A percentile compares a stretch with the other conserved stretches of the same genome.
Conservation (phyloP, 2,329 filamentous ascomycete genomes). For the Colletotrichum sp. region DNA sequence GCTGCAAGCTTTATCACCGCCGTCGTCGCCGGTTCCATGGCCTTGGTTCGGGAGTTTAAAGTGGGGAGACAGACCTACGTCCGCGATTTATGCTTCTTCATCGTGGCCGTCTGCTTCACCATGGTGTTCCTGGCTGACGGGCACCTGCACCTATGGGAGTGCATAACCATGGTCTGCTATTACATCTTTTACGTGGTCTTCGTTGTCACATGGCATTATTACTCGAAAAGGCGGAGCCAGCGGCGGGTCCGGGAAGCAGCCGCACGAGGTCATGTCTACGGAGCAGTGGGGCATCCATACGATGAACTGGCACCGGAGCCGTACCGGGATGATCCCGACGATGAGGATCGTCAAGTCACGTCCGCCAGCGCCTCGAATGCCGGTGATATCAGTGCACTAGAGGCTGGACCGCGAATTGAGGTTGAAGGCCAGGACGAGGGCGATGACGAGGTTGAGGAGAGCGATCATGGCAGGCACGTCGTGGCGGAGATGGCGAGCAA, state of each 20-base stretch:
- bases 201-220: slow-evolving; percentile 94
- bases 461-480: slow-evolving; percentile 67
- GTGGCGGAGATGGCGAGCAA: slow-evolving; percentile 88
- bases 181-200: slow-evolving; percentile 89
- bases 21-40: slow-evolving; percentile 97
- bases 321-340: slow-evolving; percentile 70
- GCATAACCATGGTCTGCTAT: slow-evolving; percentile 85
- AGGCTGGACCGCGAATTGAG: slow-evolving; percentile 53
- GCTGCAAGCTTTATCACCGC: slow-evolving; percentile 96
- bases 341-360: slow-evolving; percentile 27
- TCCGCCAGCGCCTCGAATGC: slow-evolving; percentile 19
- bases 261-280: slow-evolving; percentile 76
- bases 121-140: slow-evolving; percentile 89
- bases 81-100: slow-evolving; percentile 91
- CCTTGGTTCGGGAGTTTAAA: slow-evolving; percentile 90
- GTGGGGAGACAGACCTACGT: slow-evolving; percentile 91
- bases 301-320: slow-evolving; percentile 61
- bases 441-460: slow-evolving; percentile 51
- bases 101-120: slow-evolving; percentile 83
- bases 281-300: slow-evolving; percentile 52
- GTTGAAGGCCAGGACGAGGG: slow-evolving; percentile 41
- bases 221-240: slow-evolving; percentile 66
- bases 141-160: slow-evolving; percentile 86
- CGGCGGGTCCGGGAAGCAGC: slow-evolving; percentile 71
- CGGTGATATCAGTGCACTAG: slow-evolving; percentile 48